Conservation (phyloP, 495 filamentous ascomycete genomes). For the Penicillium steckii region DNA sequence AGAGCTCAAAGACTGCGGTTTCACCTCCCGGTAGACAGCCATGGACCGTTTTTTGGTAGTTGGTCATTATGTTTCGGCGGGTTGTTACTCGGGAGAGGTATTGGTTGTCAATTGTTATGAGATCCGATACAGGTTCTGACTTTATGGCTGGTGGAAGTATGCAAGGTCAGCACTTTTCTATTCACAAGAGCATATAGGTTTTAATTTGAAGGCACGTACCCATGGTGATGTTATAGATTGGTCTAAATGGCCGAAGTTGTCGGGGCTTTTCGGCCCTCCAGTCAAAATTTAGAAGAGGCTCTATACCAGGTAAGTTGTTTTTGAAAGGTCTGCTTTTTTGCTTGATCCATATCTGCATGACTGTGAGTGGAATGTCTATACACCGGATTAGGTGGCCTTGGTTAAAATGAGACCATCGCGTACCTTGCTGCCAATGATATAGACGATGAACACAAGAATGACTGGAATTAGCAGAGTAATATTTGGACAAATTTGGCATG, state of each 20-base stretch:
- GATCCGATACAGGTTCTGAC: neutral
- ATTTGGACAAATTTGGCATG: too few relatives aligned
- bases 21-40: neutral
- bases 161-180: neutral
- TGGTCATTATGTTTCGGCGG: neutral
- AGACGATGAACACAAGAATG: neutral
- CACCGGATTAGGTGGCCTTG: neutral
- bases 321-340: neutral
- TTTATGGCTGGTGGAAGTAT: neutral
- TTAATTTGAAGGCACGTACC: neutral
- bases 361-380: too few relatives aligned
- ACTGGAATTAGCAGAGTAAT: neutral
- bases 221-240: neutral
- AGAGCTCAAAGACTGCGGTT: neutral
- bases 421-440: neutral
- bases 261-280: neutral
- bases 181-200: neutral
- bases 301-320: neutral
- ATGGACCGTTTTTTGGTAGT: neutral
- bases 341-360: neutral
- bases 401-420: neutral
- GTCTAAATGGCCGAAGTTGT: neutral
- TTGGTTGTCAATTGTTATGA: neutral
- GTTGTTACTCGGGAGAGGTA: neutral
- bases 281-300: neutral